Evolutionary conservation across 2,329 filamentous ascomycete species (phyloP).

Genomic region (Scytalidium sp.): DNA sequence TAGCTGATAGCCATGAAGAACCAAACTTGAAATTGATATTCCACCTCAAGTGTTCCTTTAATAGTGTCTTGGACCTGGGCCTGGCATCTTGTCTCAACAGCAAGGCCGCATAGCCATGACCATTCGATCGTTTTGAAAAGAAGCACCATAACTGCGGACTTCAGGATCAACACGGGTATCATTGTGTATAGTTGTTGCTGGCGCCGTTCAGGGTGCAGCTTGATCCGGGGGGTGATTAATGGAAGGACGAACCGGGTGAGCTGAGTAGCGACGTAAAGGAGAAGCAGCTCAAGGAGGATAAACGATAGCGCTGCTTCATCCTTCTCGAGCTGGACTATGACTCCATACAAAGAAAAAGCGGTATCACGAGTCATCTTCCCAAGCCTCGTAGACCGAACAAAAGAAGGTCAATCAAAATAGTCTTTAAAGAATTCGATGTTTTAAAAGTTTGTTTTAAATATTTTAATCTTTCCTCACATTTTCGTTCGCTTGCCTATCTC

Average conservation of each 20-base stretch:
- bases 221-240: not conserved
- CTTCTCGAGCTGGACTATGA: not conserved
- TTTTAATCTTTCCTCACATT: no score
- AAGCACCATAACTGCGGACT: not conserved
- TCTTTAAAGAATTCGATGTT: no score
- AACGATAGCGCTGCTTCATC: not conserved
- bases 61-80: not conserved
- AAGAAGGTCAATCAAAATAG: no score
- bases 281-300: not conserved
- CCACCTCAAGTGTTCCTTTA: not conserved
- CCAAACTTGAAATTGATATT: not conserved
- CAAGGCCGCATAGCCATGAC: not conserved
- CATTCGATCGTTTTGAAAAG: not conserved
- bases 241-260: not conserved
- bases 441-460: no score
- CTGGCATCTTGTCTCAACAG: not conserved
- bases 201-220: not conserved
- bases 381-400: no score
- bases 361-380: no score
- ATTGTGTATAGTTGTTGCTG: not conserved
- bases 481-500: no score
- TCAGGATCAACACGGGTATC: not conserved
- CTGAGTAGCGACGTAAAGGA: not conserved
- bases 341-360: no score
- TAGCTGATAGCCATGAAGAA: not conserved